Evolutionary conservation across 2,329 filamentous ascomycete species (phyloP).

Genomic region (Botrytis elliptica): DNA sequence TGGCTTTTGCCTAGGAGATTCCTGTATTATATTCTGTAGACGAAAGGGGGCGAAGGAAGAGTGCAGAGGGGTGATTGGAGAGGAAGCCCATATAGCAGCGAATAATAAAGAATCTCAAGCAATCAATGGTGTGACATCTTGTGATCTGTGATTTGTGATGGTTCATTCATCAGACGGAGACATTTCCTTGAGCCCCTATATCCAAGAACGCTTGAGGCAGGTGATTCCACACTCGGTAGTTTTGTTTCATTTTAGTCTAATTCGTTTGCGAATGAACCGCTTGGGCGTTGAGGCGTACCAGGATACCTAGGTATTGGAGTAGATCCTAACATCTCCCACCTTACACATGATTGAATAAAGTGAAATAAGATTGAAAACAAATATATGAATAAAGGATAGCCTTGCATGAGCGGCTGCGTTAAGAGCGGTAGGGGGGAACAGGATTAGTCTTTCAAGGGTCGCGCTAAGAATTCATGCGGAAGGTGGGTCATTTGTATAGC

Average conservation of each 20-base stretch:
- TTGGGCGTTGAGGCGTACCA: background rate
- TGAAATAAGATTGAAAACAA: background rate
- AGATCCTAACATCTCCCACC: background rate
- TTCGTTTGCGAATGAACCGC: background rate
- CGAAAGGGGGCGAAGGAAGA: background rate
- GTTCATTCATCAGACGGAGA: background rate
- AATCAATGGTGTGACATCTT: background rate
- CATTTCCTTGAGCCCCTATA: background rate
- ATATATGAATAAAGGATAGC: background rate
- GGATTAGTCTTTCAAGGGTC: background rate
- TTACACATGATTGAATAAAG: background rate
- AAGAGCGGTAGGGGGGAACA: background rate
- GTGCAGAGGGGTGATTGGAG: no score
- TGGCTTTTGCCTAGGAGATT: background rate
- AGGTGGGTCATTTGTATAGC: background rate
- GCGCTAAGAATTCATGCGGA: background rate
- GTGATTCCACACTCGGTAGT: background rate
- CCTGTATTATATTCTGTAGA: background rate
- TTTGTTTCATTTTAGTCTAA: background rate
- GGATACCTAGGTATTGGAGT: background rate
- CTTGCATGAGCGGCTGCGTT: background rate
- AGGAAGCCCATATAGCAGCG: background rate
- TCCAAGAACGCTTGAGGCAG: background rate
- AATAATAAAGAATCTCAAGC: background rate
- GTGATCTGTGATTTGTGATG: background rate